Base-by-base conservation (phyloP, 78 protist genomes). In the Monosiga brevicollis region DNA sequence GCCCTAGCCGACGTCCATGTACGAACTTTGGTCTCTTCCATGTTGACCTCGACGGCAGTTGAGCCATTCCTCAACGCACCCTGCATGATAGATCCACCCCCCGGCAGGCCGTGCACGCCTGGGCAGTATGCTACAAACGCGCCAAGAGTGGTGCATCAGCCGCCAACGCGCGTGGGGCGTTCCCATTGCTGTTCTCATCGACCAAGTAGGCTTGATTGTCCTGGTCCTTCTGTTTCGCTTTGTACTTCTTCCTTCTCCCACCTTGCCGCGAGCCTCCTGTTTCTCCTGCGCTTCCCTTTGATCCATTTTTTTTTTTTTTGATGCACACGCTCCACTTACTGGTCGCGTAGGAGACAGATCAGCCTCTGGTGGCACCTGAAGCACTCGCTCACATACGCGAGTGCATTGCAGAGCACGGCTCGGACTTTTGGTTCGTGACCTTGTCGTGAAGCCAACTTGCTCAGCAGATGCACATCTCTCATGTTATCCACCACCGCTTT, bases 151-250 rank as follows among this genome's bases (percentile, higher is more conserved):
- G 98, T 95, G 98, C 79, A 91, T 95, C 25, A 88, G 94, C 6
- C 83, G 98, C 9, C 98, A 95, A 85, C 82, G 98, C 24, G 70
- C 80, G 15, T 95, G 98, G 98, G 98, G 98, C 76, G 97, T 95
- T 29, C 98, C 98, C 29, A 95, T 95, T 36, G 97, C 98, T 3
- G 95, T 88, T n/a, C n/a, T n/a, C n/a, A n/a, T n/a, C n/a, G n/a
- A n/a, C n/a, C n/a, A n/a, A n/a, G n/a, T n/a, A n/a, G n/a, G n/a
- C n/a, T n/a, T n/a, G n/a, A n/a, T n/a, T n/a, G n/a, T n/a, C n/a
- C n/a, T n/a, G n/a, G n/a, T n/a, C n/a, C n/a, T n/a, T n/a, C n/a
- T n/a, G n/a, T n/a, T n/a, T n/a, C n/a, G n/a, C n/a, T n/a, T n/a
- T n/a, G n/a, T n/a, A n/a, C n/a, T n/a, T n/a, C n/a, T n/a, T n/a